Evolutionary conservation across 2,329 filamentous ascomycete species (phyloP).

Genomic region (Calonectria fujianensis): DNA sequence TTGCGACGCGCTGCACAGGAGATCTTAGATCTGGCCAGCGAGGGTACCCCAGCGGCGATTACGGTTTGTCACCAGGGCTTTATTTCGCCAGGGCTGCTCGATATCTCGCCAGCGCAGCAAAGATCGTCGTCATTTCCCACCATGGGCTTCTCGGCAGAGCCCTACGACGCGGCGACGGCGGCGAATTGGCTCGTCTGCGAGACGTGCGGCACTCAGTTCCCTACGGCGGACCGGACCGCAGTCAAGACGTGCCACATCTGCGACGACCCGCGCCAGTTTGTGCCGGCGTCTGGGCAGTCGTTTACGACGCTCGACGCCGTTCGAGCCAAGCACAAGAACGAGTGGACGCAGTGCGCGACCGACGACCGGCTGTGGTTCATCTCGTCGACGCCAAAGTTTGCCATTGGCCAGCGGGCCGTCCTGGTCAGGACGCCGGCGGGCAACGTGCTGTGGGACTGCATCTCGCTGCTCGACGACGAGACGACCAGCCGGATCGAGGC

Average conservation of each 20-base stretch:
- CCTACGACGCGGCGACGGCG: conserved; percentile 48
- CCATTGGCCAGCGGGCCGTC: conserved; percentile 84
- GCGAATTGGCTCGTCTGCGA: conserved; percentile 73
- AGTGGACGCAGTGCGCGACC: conserved; percentile 67
- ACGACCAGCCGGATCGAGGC: conserved; percentile 75
- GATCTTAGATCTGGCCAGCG: conserved; percentile 18
- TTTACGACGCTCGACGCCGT: conserved; percentile 77
- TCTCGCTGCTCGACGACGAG: conserved; percentile 80
- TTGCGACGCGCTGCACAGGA: conserved; percentile 9
- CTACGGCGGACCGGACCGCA: conserved; percentile 63
- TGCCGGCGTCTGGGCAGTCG: conserved; percentile 73
- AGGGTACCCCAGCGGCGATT: conserved; percentile 31
- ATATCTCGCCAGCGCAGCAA: background rate
- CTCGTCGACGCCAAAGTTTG: conserved; percentile 75
- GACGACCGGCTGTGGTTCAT: conserved; percentile 69
- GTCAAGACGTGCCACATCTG: conserved; percentile 80
- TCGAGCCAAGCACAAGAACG: conserved; percentile 69
- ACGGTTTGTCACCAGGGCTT: background rate
- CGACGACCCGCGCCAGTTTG: conserved; percentile 83
- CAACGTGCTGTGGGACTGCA: conserved; percentile 87
- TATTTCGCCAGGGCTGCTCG: no score
- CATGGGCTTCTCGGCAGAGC: conserved; percentile 48
- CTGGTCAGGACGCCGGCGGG: conserved; percentile 79
- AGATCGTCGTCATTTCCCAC: conserved; percentile 19
- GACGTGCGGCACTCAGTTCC: conserved; percentile 81